Percentiles rank a stretch among this genome's conserved stretches.
Evolutionary conservation across 805 yeast genomes (phyloP).

Genomic region (Spathaspora sp.): DNA sequence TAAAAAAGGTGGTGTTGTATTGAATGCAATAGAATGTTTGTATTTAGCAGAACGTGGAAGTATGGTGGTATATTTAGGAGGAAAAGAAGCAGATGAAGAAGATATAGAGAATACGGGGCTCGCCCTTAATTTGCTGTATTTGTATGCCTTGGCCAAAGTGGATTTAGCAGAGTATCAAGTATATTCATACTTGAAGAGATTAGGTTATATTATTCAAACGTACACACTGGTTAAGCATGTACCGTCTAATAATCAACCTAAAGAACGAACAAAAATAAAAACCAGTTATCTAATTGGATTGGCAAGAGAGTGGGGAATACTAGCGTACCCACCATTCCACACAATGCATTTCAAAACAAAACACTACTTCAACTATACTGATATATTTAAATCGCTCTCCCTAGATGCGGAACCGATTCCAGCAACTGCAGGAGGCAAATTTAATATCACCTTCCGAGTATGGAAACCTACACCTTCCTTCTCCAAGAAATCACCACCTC

Average conservation of each 20-base stretch:
- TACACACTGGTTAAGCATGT: slow-evolving; percentile 2
- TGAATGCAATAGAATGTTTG: slow-evolving; percentile 65
- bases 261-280: not conserved
- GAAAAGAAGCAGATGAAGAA: slow-evolving; percentile 13
- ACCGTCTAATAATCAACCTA: not conserved
- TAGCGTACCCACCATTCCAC: slow-evolving; percentile 12
- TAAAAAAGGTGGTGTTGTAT: slow-evolving; percentile 35
- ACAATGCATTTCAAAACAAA: slow-evolving; percentile 16
- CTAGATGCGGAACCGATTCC: slow-evolving; percentile 8
- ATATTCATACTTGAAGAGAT: slow-evolving; percentile 69
- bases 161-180: slow-evolving; percentile 58
- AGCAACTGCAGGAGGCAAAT: slow-evolving; percentile 7
- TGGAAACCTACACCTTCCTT: slow-evolving; percentile 82
- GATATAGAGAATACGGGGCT: slow-evolving; percentile 11
- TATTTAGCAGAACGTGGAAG: slow-evolving; percentile 81
- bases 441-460: slow-evolving; percentile 52
- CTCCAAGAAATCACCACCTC: slow-evolving; percentile 64
- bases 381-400: slow-evolving; percentile 18
- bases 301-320: slow-evolving; percentile 10
- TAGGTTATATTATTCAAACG: slow-evolving; percentile 65
- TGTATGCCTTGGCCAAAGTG: slow-evolving; percentile 49
- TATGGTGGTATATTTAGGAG: slow-evolving; percentile 24
- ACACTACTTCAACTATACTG: slow-evolving; percentile 24
- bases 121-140: slow-evolving; percentile 57
- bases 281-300: not conserved